These are phyloP conservation scores for Thozetella sp. DNA, from an alignment of 495 filamentous ascomycete genomes.

Conservation along the genomic window DNA sequence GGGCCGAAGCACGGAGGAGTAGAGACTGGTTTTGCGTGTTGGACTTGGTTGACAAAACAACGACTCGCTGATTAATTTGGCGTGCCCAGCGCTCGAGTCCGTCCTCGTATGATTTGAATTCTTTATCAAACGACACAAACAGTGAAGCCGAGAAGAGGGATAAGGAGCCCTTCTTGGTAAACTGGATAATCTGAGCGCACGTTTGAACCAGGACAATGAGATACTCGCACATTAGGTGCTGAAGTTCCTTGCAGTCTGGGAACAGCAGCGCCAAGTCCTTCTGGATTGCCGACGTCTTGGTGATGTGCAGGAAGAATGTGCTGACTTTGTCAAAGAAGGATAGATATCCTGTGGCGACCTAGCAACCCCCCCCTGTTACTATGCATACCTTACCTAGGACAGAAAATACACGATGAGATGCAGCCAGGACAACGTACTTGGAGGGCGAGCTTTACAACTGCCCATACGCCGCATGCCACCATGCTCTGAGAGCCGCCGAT, in stretches of 20 bases:
- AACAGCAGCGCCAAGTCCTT: constrained; percentile 35
- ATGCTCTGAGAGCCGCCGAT: constrained; percentile 44
- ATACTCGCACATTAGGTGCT: constrained; percentile 38
- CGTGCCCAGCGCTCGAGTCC: background rate
- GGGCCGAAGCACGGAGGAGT: background rate
- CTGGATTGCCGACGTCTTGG: constrained; percentile 34
- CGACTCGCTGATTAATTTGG: background rate
- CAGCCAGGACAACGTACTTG: constrained; percentile 29
- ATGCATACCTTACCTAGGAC: too few species aligned
- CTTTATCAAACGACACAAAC: background rate
- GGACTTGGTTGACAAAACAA: background rate
- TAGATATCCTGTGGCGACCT: background rate
- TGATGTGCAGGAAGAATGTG: constrained; percentile 8
- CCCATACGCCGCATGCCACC: constrained; percentile 43
- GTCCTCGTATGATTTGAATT: background rate
- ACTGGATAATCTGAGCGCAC: constrained; percentile 32
- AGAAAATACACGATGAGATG: constrained; percentile 8
- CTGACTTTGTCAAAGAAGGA: background rate
- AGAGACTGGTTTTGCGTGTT: background rate
- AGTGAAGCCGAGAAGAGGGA: background rate
- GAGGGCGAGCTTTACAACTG: constrained; percentile 34
- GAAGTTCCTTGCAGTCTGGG: constrained; percentile 32
- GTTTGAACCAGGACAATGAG: constrained; percentile 36
- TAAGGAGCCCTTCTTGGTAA: background rate
- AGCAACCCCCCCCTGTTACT: constrained; percentile 3